phyloP scores from a whole-genome alignment of 2,329 filamentous ascomycete genomes.

The Aspergillus fructus region DNA sequence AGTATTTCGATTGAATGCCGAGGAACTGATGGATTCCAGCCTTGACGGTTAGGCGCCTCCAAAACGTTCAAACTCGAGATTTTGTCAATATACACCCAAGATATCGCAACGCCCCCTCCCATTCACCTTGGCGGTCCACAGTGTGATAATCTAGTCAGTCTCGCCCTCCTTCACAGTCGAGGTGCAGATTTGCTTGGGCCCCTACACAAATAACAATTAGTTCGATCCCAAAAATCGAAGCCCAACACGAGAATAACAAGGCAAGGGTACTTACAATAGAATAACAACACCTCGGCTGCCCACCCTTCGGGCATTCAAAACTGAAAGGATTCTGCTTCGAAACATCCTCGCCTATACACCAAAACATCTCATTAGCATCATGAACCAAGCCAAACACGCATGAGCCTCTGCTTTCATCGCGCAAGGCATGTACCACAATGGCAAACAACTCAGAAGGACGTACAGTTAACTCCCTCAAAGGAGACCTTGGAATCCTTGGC shows the following conservation, averaged over 20 bases:
- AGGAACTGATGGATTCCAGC: constrained; percentile 44
- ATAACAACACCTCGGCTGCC: constrained; percentile 28
- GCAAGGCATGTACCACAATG: not conserved
- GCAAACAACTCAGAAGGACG: constrained; percentile 3
- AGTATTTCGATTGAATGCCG: constrained; percentile 57
- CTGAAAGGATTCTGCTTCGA: constrained; percentile 17
- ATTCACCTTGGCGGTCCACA: not conserved
- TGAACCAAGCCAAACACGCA: not conserved
- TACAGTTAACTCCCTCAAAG: constrained; percentile 26
- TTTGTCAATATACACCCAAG: not conserved
- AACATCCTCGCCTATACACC: constrained; percentile 15
- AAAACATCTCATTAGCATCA: constrained; percentile 12
- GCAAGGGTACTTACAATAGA: constrained; percentile 25
- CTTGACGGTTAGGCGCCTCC: not conserved
- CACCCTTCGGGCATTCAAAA: constrained; percentile 25
- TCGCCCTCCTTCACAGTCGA: constrained; percentile 21
- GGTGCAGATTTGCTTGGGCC: constrained; percentile 28
- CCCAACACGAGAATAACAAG: not conserved
- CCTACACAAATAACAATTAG: constrained; percentile 13
- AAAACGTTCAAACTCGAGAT: not conserved
- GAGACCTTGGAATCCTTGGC: constrained; percentile 20
- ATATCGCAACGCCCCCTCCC: no score
- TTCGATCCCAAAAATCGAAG: no score
- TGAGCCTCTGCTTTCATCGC: not conserved
- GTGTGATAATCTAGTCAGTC: constrained; percentile 11